A percentile compares a stretch with the other conserved stretches of the same genome.
phyloP scores from a whole-genome alignment of 306 rosid genomes.

The Cercis canadensis region DNA sequence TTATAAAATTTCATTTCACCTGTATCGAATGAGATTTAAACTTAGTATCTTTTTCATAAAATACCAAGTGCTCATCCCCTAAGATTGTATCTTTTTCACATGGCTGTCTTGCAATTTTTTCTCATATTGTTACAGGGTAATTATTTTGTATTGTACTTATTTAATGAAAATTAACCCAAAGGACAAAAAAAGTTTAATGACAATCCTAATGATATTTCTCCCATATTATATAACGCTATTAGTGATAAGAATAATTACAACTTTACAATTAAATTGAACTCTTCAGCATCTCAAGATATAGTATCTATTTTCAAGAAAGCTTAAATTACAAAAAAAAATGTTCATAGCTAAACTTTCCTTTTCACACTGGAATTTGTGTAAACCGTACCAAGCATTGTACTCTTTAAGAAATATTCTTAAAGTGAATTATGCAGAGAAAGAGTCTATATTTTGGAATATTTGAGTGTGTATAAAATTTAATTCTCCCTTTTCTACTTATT shows the following conservation, averaged over 20 bases:
- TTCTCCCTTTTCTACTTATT: constrained; percentile 28
- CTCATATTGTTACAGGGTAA: too few species aligned
- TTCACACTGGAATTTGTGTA: constrained; percentile 33
- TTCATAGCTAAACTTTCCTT: constrained; percentile 12
- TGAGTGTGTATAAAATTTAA: constrained; percentile 30
- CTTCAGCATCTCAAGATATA: constrained; percentile 3
- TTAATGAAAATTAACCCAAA: too few species aligned
- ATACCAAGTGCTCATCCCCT: too few species aligned
- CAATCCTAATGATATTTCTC: too few species aligned
- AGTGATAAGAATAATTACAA: constrained; percentile 7
- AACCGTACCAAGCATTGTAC: constrained; percentile 47
- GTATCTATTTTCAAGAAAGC: constrained; percentile 21
- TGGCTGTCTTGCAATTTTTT: too few species aligned
- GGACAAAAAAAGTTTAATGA: too few species aligned
- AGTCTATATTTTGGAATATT: constrained; percentile 53
- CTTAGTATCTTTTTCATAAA: too few species aligned
- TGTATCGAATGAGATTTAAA: too few species aligned
- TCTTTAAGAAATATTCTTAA: constrained; percentile 50
- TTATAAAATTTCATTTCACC: too few species aligned
- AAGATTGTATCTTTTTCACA: too few species aligned
- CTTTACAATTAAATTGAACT: constrained; percentile 14
- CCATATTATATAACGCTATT: too few species aligned
- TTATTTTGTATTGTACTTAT: too few species aligned
- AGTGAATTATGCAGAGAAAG: constrained; percentile 32
- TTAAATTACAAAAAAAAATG: neutral